Base-by-base conservation (phyloP, 1,284 basidiomycete genomes). In the Rhodotorula sp. region DNA sequence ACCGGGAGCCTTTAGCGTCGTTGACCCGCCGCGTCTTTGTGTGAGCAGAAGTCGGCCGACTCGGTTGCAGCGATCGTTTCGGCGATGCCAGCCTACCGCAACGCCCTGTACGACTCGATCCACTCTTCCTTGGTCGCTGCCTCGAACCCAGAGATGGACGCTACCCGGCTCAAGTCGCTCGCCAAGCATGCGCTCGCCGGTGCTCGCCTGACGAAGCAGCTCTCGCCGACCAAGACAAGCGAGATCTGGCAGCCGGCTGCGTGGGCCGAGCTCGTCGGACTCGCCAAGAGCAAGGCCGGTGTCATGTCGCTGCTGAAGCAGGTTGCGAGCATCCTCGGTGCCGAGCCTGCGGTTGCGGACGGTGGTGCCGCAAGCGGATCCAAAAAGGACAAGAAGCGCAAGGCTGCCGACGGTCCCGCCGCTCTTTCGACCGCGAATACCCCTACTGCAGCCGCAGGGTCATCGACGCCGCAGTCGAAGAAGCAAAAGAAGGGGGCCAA, bases 121-220 rank as follows among this genome's bases (percentile, higher is more conserved):
- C 82, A 82, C 15, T 80, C 82, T 21, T 87, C 88, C 14, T 86
- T 87, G 78, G 79, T 83, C 23, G 23, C 60, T 5, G 23, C 69
- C 31, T 82, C 84, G 21, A 71, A 62, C 60, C 81, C 67, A 7
- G 62, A 83, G 6, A 81, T 90, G 67, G 90, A 87, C 43, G 84
- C 89, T 2, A 81, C 86, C 14, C 89, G 93, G 69, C 80, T 90
- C 78, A 95, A 93, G 81, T 90, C 93, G 45, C 81, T 93, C 21
- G 81, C 92, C 71, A 95, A 93, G 80, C 83, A 92, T 64, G 87
- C 84, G 0, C 82, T 92, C 12, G 81, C 86, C 28, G 86, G 87
- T 49, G 84, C 88, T 18, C 87, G 92, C 63, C 87, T 89, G 69
- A 87, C 87, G 60, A 86, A 63, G n/a, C 62, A 64, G n/a, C 62